phyloP scores from a whole-genome alignment of 2,329 filamentous ascomycete species.

The Colletotrichum simmondsii region DNA sequence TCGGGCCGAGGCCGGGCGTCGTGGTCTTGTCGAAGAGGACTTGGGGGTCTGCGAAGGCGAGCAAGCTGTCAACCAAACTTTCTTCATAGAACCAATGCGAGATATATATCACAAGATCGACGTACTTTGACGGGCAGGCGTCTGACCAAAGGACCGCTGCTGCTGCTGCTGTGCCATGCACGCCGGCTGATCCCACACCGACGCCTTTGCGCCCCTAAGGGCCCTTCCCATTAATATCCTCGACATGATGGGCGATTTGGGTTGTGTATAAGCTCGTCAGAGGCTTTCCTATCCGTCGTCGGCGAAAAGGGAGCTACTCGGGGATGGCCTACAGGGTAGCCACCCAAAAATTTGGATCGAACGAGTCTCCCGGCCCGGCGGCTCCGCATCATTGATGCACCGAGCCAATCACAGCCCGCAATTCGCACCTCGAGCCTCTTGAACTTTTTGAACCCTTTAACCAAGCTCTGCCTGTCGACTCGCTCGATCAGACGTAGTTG shows the following conservation, averaged over 20 bases:
- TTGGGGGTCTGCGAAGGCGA: conserved; percentile 29
- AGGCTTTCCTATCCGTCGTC: neutral
- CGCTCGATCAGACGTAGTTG: neutral
- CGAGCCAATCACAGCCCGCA: conserved; percentile 49
- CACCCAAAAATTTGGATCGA: conserved; percentile 29
- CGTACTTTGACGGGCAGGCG: conserved; percentile 27
- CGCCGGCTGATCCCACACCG: conserved; percentile 29
- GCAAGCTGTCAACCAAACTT: neutral
- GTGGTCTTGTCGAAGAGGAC: conserved; percentile 64
- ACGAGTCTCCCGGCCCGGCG: neutral
- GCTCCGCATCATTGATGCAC: conserved; percentile 37
- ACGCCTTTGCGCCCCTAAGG: conserved; percentile 31
- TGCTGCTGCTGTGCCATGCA: conserved; percentile 28
- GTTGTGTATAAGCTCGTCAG: neutral
- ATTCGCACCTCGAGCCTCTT: conserved; percentile 31
- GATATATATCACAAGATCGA: neutral
- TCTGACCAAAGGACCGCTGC: conserved; percentile 34
- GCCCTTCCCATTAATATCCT: conserved; percentile 31
- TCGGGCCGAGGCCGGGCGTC: conserved; percentile 62
- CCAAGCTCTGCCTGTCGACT: neutral
- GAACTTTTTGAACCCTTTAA: conserved; percentile 31
- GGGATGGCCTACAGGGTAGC: conserved; percentile 7
- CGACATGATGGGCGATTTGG: conserved; percentile 15
- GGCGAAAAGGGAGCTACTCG: conserved; percentile 7
- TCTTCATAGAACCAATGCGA: neutral